Evolutionary conservation across 768 basidiomycete species (phyloP).

Genomic region (Suillus discolor): DNA sequence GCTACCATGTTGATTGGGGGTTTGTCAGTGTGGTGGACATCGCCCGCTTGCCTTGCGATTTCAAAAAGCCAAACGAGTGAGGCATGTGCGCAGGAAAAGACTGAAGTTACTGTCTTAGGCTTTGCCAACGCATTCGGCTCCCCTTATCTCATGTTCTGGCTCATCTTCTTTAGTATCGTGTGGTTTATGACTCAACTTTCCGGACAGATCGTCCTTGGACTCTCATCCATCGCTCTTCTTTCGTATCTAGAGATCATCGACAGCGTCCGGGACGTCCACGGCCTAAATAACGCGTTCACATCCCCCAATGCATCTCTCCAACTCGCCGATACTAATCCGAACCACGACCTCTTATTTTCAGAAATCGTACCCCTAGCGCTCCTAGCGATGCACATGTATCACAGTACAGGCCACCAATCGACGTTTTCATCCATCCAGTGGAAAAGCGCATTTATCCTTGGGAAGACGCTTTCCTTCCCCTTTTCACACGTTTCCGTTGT

Average conservation of each 20-base stretch:
- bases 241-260: conserved; percentile 81
- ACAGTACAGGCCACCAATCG: conserved; percentile 90
- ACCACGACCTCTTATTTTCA: conserved; percentile 52
- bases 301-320: conserved; percentile 49
- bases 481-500: conserved; percentile 73
- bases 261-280: conserved; percentile 71
- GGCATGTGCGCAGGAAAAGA: conserved; percentile 33
- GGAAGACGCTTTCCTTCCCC: conserved; percentile 66
- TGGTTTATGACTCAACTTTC: conserved; percentile 67
- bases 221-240: conserved; percentile 67
- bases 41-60: conserved; percentile 77
- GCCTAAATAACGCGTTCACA: conserved; percentile 53
- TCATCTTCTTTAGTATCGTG: conserved; percentile 60
- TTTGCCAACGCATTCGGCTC: conserved; percentile 92
- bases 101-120: conserved; percentile 67
- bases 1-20: conserved; percentile 55
- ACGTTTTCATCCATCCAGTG: conserved; percentile 90
- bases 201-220: conserved; percentile 76
- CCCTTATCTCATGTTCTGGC: conserved; percentile 83
- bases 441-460: conserved; percentile 90
- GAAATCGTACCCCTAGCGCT: conserved; percentile 78
- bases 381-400: conserved; percentile 77
- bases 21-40: conserved; percentile 65
- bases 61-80: conserved; percentile 32
- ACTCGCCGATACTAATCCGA: conserved; percentile 27